Evolutionary conservation across 306 rosid species (phyloP), one percentile per base, ranked within the genome.

Genomic region (Leucaena leucocephala): DNA sequence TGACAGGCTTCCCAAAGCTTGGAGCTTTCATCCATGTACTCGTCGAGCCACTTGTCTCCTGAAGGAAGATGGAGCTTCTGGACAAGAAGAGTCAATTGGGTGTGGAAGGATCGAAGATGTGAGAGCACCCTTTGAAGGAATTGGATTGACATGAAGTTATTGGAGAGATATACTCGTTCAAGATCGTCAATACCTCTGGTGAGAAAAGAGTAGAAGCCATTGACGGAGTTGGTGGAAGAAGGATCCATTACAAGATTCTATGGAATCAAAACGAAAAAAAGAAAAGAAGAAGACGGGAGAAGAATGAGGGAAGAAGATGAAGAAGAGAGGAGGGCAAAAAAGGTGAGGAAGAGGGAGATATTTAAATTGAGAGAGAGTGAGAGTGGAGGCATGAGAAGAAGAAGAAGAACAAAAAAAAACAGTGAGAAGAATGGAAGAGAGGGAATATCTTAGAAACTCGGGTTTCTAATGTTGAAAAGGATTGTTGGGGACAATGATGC

Each of bases 401-500:
- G 15, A 50, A 8, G 4, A 78, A 17, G 35, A 71, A 50, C 11
- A 4, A 75, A 57, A 33, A 75, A 63, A 76, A 78, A 68, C 65
- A 42, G 75, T 79, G 71, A 71, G 82, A 80, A 72, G 87, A 77
- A 80, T 61, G 80, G 82, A 71, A 74, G 74, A 73, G 84, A 83
- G 83, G 85, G 93, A 87, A 88, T 84, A 89, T 86, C 91, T 94
- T 91, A 87, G 94, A 86, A 88, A 92, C 97, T 89, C 97, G 86
- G 95, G 93, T 90, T 91, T 89, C 92, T 82, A 90, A 91, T 97
- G 96, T 85, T 89, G 98, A 93, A 96, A 91, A 89, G 92, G 97
- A 93, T 93, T 86, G 96, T 91, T 93, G 96, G 94, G 96, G 84
- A 94, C 96, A 96, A 96, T 96, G 98, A 96, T 96, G 99, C 87